Evolutionary conservation across 2,329 filamentous ascomycete species (phyloP).

Genomic region (Balansia obtecta): DNA sequence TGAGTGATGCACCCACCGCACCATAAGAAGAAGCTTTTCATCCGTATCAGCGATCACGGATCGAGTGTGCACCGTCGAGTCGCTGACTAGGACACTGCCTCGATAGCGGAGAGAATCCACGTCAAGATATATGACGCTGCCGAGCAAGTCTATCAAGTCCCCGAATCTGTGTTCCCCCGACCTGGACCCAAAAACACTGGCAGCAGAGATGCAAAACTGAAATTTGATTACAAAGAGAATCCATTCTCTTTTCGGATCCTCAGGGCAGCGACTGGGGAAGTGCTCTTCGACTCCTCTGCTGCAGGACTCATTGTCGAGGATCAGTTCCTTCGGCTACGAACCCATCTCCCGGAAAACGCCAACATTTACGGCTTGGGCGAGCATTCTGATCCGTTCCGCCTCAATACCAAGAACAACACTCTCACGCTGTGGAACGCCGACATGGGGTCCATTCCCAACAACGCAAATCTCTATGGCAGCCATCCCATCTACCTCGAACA

Average conservation of each 20-base stretch:
- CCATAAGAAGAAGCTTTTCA: background rate
- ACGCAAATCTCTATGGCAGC: slow-evolving; percentile 57
- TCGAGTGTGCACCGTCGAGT: no score
- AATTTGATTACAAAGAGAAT: slow-evolving; percentile 22
- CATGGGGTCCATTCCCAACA: slow-evolving; percentile 44
- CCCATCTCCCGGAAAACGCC: slow-evolving; percentile 50
- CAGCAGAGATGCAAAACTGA: slow-evolving; percentile 25
- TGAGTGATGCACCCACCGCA: slow-evolving; percentile 3
- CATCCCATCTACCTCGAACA: slow-evolving; percentile 70
- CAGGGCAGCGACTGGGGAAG: slow-evolving; percentile 20
- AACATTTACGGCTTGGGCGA: slow-evolving; percentile 68
- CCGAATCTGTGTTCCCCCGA: slow-evolving; percentile 49
- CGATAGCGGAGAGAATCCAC: slow-evolving; percentile 44
- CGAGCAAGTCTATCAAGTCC: slow-evolving; percentile 57
- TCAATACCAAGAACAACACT: slow-evolving; percentile 55
- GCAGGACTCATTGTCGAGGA: slow-evolving; percentile 57
- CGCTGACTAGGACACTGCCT: background rate
- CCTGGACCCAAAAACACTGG: slow-evolving; percentile 25
- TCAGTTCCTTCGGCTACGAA: slow-evolving; percentile 59
- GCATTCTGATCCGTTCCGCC: slow-evolving; percentile 53
- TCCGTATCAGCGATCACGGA: no score
- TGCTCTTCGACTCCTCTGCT: slow-evolving; percentile 55
- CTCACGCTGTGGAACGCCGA: slow-evolving; percentile 61
- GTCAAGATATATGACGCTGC: slow-evolving; percentile 57
- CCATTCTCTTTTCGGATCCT: slow-evolving; percentile 54